Base-by-base conservation (phyloP, 148 eudicot genomes). In the Rhododendron ferrugineum region DNA sequence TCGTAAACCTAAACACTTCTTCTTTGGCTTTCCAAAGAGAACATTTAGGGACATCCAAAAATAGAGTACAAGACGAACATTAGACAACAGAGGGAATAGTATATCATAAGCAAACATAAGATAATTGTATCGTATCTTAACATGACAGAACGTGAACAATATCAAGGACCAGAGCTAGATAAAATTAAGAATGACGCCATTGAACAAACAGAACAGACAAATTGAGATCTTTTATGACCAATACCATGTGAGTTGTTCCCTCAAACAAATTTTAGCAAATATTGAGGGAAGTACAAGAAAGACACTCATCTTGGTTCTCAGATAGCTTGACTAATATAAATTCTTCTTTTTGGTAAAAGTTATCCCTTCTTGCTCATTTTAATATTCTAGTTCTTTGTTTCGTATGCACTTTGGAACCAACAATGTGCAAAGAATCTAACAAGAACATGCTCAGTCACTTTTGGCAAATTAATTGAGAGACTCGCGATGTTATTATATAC, bases 191-290 rank as follows among this genome's bases (percentile, higher is more conserved):
- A 11, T 20, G 74, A 58, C 54, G 62, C 47, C 60, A 11, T 49
- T 64, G 32, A 85, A 64, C 46, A 78, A 78, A 79, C 11, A 78
- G 62, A 16, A 78, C 52, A 54, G 32, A 84, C 20, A 84, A 36
- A 46, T 56, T 56, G 60, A 40, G 44, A 40, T 40, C 7, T 40
- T 40, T 40, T 40, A 40, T 40, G 44, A 40, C 44, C 44, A 40
- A 40, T 40, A 78, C 44, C 37, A 4, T 37, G 13, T 56, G 60
- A 56, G 60, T 56, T 18, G 60, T 56, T 56, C 23, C 60, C 60
- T 40, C 44, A 40, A 40, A 40, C 18, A 56, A 54, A 56, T 18
- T 56, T 54, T 56, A 56, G 60, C 5, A 56, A 56, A 20, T 56
- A 20, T 40, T 40, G 44, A 40, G 44, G 44, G 44, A 40, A 40